Base-by-base conservation (phyloP, 495 filamentous ascomycete genomes). In the Penicillium antarcticum region DNA sequence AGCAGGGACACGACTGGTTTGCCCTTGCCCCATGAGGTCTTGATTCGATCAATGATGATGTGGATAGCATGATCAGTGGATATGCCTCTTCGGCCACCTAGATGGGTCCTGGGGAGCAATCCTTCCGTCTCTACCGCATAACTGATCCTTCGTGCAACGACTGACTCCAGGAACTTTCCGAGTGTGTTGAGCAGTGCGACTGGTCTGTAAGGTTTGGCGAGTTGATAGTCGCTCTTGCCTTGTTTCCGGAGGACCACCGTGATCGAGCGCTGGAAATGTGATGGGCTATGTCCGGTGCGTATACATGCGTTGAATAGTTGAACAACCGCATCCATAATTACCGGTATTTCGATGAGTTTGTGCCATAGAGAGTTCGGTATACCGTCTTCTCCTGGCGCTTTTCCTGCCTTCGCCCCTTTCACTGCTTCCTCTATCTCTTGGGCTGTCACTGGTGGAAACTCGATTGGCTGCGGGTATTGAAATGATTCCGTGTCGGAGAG, bases 111-210 rank as follows among this genome's bases (percentile, higher is more conserved):
- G 9, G 59, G 59, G 1, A 73, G 57, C 3, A 71, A 42, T 0
- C 40, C 6, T 19, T 62, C 8, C 14, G 9, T 52, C 13, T 71
- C 60, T 1, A 53, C 31, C 2, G 49, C 19, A 32, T 59, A 65
- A 12, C 44, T 53, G 8, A 73, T 46, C 26, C 58, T 39, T 4
- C 18, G 40, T 2, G 64, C 52, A 9, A 68, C 45, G 1, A 73
- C 34, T 1, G 50, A 16, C 38, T 73, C 60, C 8, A 69, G 42
- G 7, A 11, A 58, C 41, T 74, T 74, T 0, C 61, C 63, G 5
- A 74, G 31, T 0, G 63, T 70, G 34, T 68, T 66, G 0, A 68
- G 56, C 0, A 72, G 50, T 0, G 65, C 66, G 17, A 74, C 63
- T 0, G 60, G 60, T 9, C 68, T 44, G 48, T 66, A 74, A 3